Evolutionary conservation across 768 basidiomycete genomes (phyloP).

Genomic region (Leccinum rimulosum): DNA sequence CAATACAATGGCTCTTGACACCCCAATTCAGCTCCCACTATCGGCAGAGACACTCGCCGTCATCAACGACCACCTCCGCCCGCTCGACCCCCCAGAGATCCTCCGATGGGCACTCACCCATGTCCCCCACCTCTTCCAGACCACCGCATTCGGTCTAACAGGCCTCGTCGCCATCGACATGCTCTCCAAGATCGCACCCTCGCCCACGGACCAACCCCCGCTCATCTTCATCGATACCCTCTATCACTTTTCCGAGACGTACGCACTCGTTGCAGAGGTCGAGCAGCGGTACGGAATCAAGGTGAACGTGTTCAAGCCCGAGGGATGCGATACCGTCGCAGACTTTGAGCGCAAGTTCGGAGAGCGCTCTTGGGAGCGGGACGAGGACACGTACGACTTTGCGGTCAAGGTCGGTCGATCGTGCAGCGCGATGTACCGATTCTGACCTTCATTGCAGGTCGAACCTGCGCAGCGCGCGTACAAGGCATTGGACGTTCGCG

Average conservation of each 20-base stretch:
- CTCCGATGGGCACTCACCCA: constrained; percentile 81
- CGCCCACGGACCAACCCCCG: constrained; percentile 54
- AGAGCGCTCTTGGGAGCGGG: constrained; percentile 78
- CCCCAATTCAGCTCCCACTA: constrained; percentile 56
- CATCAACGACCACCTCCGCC: constrained; percentile 73
- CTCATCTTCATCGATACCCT: constrained; percentile 97
- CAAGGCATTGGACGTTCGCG: constrained; percentile 67
- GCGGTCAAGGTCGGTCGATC: constrained; percentile 70
- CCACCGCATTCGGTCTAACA: constrained; percentile 95
- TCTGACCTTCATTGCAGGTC: constrained; percentile 48
- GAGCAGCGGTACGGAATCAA: constrained; percentile 66
- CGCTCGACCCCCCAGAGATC: constrained; percentile 78
- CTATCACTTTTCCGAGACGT: constrained; percentile 94
- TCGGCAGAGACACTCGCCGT: constrained; percentile 53
- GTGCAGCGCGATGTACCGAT: background rate
- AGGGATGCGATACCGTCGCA: constrained; percentile 57
- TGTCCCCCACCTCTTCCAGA: constrained; percentile 82
- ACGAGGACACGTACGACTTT: constrained; percentile 89
- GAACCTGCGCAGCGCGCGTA: constrained; percentile 93
- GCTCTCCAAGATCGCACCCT: constrained; percentile 75
- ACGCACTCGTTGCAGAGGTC: constrained; percentile 83
- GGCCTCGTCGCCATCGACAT: constrained; percentile 94
- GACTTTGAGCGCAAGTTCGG: constrained; percentile 85
- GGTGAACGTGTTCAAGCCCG: constrained; percentile 78
- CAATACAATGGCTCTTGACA: constrained; percentile 22